These are phyloP conservation scores for Pachysolen tannophilus DNA, from an alignment of 805 yeast species.

Conservation along the genomic window DNA sequence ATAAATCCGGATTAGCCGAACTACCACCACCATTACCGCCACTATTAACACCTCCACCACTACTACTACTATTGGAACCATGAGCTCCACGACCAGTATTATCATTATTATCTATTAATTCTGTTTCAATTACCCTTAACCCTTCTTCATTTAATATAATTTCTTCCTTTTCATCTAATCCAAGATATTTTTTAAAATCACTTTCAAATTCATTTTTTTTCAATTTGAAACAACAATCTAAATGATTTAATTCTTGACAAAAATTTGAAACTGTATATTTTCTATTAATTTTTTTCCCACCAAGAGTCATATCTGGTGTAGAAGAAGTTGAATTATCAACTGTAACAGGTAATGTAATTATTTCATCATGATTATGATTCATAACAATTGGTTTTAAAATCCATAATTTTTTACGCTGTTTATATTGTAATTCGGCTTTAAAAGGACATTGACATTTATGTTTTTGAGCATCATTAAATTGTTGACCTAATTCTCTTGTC, in stretches of 20 bases:
- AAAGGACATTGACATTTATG: conserved; percentile 15
- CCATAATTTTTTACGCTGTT: conserved; percentile 18
- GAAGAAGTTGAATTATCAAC: conserved; percentile 8
- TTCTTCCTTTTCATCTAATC: conserved; percentile 2
- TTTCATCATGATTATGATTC: conserved; percentile 13
- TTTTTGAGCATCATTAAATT: neutral
- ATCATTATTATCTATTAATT: conserved; percentile 5
- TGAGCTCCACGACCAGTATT: too few relatives aligned
- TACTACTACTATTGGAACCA: neutral
- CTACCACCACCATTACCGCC: neutral
- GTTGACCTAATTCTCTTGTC: neutral
- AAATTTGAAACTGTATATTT: conserved; percentile 1
- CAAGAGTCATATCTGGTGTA: conserved; percentile 1
- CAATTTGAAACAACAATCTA: conserved; percentile 4
- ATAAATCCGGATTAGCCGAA: neutral
- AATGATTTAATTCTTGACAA: conserved; percentile 4
- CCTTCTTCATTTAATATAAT: conserved; percentile 4
- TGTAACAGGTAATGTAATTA: conserved; percentile 3
- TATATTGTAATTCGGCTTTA: conserved; percentile 18
- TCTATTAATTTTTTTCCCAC: conserved; percentile 1
- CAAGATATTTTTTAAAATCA: conserved; percentile 5
- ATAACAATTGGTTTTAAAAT: conserved; percentile 15
- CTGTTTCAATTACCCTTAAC: conserved; percentile 2
- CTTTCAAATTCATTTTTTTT: neutral
- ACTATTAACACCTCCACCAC: neutral